Conservation (phyloP, 2,329 filamentous ascomycete genomes). For the Alternaria incomplexa region DNA sequence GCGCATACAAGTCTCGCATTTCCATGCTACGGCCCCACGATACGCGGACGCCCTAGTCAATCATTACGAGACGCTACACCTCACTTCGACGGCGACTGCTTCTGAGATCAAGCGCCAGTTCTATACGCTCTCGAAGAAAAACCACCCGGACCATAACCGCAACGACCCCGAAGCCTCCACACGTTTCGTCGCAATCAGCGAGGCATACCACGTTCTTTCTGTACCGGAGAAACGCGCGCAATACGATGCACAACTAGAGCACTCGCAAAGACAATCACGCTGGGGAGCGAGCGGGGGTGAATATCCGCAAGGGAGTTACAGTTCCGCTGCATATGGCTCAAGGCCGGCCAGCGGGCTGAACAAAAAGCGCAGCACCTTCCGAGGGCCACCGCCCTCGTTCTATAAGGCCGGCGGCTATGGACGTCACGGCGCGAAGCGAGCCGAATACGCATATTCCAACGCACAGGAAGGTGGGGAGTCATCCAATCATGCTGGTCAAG, state of each 20-base stretch:
- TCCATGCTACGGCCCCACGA: slow-evolving; percentile 54
- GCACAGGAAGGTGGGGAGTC: slow-evolving; percentile 10
- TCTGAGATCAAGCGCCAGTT: slow-evolving; percentile 91
- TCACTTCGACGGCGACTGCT: slow-evolving; percentile 72
- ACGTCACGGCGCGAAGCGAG: slow-evolving; percentile 64
- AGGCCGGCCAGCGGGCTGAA: slow-evolving; percentile 83
- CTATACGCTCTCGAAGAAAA: slow-evolving; percentile 86
- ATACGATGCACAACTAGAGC: slow-evolving; percentile 78
- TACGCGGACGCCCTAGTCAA: slow-evolving; percentile 56
- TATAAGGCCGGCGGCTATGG: slow-evolving; percentile 84
- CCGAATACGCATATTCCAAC: slow-evolving; percentile 50
- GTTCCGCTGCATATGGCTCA: slow-evolving; percentile 66
- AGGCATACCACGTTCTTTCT: slow-evolving; percentile 81
- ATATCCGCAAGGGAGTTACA: slow-evolving; percentile 62
- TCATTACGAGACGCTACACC: slow-evolving; percentile 82
- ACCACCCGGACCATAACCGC: slow-evolving; percentile 92
- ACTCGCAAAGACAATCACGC: slow-evolving; percentile 32
- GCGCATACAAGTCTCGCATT: slow-evolving; percentile 30
- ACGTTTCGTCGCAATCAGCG: slow-evolving; percentile 82
- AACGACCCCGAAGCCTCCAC: slow-evolving; percentile 72
- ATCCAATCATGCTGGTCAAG: slow-evolving; percentile 31
- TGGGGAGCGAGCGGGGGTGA: slow-evolving; percentile 40
- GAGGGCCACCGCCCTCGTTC: slow-evolving; percentile 87
- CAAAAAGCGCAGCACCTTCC: slow-evolving; percentile 75
- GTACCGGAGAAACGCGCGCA: slow-evolving; percentile 73